Conservation (phyloP, 805 yeast species). For the Clavispora phyllophila region DNA sequence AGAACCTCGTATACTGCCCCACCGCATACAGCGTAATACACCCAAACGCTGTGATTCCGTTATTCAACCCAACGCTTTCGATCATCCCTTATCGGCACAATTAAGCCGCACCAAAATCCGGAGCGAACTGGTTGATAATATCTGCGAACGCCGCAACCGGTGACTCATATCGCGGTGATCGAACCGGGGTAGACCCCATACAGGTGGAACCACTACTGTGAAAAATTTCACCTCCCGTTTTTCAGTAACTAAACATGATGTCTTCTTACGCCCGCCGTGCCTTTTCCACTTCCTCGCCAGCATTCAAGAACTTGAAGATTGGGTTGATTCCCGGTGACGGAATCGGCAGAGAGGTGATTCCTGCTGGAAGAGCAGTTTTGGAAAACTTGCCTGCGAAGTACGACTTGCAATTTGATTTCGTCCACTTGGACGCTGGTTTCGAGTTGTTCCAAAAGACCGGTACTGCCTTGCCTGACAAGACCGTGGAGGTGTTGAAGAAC, state of each 20-base stretch:
- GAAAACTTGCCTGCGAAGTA: conserved; percentile 75
- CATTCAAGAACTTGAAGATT: conserved; percentile 34
- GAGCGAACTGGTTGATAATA: background rate
- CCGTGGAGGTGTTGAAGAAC: conserved; percentile 68
- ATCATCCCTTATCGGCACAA: too few species aligned
- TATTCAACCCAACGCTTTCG: too few species aligned
- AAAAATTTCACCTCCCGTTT: background rate
- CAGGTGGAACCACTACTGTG: background rate
- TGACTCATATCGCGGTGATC: background rate
- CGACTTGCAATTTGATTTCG: conserved; percentile 79
- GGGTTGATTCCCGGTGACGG: conserved; percentile 97
- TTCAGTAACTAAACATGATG: conserved; percentile 8
- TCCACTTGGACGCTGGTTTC: conserved; percentile 88
- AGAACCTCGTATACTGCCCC: too few species aligned
- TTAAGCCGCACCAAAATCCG: too few species aligned
- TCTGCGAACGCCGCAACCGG: background rate
- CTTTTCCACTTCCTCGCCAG: conserved; percentile 27
- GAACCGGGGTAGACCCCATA: background rate
- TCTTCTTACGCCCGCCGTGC: conserved; percentile 20
- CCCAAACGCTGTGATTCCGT: too few species aligned
- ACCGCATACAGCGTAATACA: too few species aligned
- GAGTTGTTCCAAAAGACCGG: conserved; percentile 94
- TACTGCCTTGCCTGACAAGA: conserved; percentile 88
- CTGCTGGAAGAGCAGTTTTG: conserved; percentile 87
- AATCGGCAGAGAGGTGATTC: conserved; percentile 95